Evolutionary conservation across 1,284 basidiomycete species (phyloP).

Genomic region (Vanrija pseudolonga): DNA sequence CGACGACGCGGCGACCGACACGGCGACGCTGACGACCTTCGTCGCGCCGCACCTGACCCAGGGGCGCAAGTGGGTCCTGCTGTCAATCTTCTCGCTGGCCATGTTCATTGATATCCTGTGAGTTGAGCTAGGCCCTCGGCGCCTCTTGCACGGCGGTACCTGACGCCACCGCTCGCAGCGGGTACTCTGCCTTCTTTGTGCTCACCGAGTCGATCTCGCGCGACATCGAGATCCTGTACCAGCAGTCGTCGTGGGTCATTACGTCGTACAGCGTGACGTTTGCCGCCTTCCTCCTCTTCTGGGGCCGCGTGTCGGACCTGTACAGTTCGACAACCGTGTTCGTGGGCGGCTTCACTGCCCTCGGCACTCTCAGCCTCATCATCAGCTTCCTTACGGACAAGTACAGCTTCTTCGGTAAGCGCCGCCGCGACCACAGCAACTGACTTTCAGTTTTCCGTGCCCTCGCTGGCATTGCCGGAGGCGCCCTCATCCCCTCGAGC

Average conservation of each 20-base stretch:
- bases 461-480: conserved; percentile 31
- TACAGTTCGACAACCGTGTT: conserved; percentile 38
- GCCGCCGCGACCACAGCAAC: too few species aligned
- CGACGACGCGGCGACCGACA: too few species aligned
- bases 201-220: conserved; percentile 13
- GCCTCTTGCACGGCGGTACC: too few species aligned
- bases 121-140: neutral
- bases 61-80: conserved; percentile 26
- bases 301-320: conserved; percentile 39
- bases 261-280: conserved; percentile 43
- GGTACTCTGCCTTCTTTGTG: conserved; percentile 21
- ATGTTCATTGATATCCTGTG: conserved; percentile 28
- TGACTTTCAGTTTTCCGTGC: conserved; percentile 24
- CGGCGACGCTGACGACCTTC: too few species aligned
- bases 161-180: conserved; percentile 17
- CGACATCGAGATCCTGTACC: conserved; percentile 15
- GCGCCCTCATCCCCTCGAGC: conserved; percentile 36
- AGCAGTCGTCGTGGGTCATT: conserved; percentile 18
- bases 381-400: conserved; percentile 35
- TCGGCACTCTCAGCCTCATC: conserved; percentile 29
- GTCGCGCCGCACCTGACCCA: too few species aligned
- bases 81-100: conserved; percentile 25
- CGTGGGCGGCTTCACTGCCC: conserved; percentile 25
- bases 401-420: conserved; percentile 24
- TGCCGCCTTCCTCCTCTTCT: conserved; percentile 36